Evolutionary conservation across 768 basidiomycete species (phyloP).

Genomic region (Rhizopogon rudus): DNA sequence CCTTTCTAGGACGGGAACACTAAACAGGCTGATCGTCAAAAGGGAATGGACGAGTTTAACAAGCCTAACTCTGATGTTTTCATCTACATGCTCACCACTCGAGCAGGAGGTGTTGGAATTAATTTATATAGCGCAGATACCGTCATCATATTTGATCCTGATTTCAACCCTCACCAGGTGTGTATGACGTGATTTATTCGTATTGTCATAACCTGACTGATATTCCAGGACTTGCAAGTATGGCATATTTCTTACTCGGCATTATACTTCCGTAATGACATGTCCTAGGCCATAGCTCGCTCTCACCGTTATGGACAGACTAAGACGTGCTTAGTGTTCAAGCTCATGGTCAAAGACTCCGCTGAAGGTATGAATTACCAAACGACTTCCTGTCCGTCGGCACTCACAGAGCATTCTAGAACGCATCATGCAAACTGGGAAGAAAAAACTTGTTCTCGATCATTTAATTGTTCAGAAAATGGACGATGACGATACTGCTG

Average conservation of each 20-base stretch:
- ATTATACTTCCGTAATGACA: conserved; percentile 5
- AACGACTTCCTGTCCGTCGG: not conserved
- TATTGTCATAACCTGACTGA: conserved; percentile 8
- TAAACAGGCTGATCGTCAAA: conserved; percentile 80
- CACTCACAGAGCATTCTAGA: conserved; percentile 42
- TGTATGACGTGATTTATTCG: conserved; percentile 13
- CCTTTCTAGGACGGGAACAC: conserved; percentile 78
- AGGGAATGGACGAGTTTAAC: conserved; percentile 94
- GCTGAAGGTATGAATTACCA: conserved; percentile 64
- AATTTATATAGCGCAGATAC: conserved; percentile 93
- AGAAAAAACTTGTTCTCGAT: conserved; percentile 91
- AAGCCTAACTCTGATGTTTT: conserved; percentile 81
- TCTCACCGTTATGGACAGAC: conserved; percentile 93
- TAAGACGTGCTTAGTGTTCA: conserved; percentile 93
- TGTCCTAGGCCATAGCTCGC: conserved; percentile 80
- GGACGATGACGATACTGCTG: conserved; percentile 73
- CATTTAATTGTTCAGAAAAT: conserved; percentile 96
- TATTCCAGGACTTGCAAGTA: conserved; percentile 77
- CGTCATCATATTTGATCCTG: conserved; percentile 90
- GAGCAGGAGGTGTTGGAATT: conserved; percentile 92
- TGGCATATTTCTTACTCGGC: conserved; percentile 15
- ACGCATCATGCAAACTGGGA: conserved; percentile 87
- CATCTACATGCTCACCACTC: conserved; percentile 87
- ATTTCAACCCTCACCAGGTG: conserved; percentile 97
- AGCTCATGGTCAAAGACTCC: conserved; percentile 91